phyloP scores from a whole-genome alignment of 139 green algal species.

The Deuterostichococcus epilithicus region DNA sequence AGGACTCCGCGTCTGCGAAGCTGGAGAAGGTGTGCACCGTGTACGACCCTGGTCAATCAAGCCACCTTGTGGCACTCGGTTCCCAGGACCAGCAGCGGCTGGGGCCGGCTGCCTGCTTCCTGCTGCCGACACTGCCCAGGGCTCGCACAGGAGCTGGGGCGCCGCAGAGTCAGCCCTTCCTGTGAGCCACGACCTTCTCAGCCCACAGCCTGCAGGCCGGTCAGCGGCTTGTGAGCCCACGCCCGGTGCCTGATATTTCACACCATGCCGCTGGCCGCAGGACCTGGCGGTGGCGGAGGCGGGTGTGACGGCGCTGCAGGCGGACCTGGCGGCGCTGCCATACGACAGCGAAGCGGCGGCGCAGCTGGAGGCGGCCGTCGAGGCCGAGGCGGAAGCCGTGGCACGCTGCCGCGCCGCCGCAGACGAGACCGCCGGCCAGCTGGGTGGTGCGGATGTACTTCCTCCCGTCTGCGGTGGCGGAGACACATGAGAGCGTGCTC shows the following conservation, averaged over 20 bases:
- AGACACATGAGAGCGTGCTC: neutral
- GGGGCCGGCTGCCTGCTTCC: too few species aligned
- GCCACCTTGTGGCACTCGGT: too few species aligned
- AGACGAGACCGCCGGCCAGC: constrained; percentile 47
- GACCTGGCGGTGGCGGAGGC: neutral
- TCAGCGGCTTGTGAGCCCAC: too few species aligned
- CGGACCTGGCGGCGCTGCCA: constrained; percentile 33
- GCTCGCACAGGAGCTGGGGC: too few species aligned
- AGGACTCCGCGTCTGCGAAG: constrained; percentile 70
- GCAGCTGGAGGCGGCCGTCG: constrained; percentile 42
- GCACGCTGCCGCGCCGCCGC: constrained; percentile 41
- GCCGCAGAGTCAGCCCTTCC: too few species aligned
- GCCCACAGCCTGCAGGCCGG: too few species aligned
- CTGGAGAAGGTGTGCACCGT: constrained; percentile 24
- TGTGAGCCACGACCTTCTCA: too few species aligned
- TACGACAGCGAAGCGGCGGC: constrained; percentile 43
- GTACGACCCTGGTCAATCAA: too few species aligned
- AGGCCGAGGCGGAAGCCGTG: constrained; percentile 27
- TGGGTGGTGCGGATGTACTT: constrained; percentile 34
- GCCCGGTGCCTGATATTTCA: too few species aligned
- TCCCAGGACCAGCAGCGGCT: too few species aligned
- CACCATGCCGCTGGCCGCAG: neutral
- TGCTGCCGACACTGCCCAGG: too few species aligned
- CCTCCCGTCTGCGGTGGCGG: neutral
- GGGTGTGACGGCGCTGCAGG: constrained; percentile 39